These are phyloP conservation scores for Prunus padus DNA, from an alignment of 306 rosid genomes.

Conservation along the genomic window DNA sequence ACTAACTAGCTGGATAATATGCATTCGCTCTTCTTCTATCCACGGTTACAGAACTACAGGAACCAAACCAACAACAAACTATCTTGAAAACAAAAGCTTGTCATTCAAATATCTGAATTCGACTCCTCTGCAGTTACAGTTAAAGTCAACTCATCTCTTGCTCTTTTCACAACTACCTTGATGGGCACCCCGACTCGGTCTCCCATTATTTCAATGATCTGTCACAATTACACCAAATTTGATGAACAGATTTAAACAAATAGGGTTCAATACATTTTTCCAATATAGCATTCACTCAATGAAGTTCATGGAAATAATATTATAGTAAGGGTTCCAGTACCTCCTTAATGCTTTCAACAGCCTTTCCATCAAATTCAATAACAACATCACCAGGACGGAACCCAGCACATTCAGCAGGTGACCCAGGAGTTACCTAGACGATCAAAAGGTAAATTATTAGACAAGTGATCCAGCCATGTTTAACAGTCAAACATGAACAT, in stretches of 20 bases:
- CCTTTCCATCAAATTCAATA: constrained; percentile 71
- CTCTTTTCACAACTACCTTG: constrained; percentile 60
- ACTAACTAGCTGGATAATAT: neutral
- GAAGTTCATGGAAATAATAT: neutral
- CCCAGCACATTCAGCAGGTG: constrained; percentile 83
- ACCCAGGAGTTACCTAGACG: constrained; percentile 79
- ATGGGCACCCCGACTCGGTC: constrained; percentile 70
- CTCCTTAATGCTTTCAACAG: constrained; percentile 68
- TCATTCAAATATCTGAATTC: constrained; percentile 45
- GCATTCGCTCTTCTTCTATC: neutral
- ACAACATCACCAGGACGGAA: constrained; percentile 80
- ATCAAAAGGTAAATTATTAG: constrained; percentile 15
- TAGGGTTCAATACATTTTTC: neutral
- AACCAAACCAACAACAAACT: neutral
- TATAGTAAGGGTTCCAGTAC: constrained; percentile 33
- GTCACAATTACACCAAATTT: constrained; percentile 23
- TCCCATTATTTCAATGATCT: constrained; percentile 75
- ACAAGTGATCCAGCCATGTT: neutral
- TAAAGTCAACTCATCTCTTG: constrained; percentile 39
- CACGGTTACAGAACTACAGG: neutral
- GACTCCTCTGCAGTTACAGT: constrained; percentile 74
- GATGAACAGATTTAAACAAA: neutral
- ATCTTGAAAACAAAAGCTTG: neutral
- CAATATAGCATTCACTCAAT: neutral
- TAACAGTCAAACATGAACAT: neutral